These are phyloP conservation scores for Cyclostephanos invisitatus DNA, from an alignment of 108 stramenopile species.

Conservation along the genomic window DNA sequence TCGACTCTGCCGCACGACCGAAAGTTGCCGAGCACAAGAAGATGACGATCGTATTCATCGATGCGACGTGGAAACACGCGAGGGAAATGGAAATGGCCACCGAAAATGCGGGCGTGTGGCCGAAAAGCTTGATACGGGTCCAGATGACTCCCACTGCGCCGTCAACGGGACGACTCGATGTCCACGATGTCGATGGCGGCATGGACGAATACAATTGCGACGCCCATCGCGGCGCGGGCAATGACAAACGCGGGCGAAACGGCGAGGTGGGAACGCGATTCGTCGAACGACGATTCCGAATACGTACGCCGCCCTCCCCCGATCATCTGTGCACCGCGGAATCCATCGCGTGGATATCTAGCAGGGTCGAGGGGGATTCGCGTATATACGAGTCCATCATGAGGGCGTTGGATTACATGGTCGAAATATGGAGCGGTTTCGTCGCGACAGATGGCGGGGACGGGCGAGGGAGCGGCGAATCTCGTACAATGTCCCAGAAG, in stretches of 20 bases:
- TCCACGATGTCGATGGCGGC: slow-evolving; percentile 3
- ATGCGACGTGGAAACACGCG: slow-evolving; percentile 85
- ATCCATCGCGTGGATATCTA: slow-evolving; percentile 67
- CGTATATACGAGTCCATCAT: slow-evolving; percentile 57
- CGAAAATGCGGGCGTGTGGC: slow-evolving; percentile 43
- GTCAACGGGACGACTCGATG: slow-evolving; percentile 2
- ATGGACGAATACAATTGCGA: not conserved
- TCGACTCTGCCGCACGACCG: not conserved
- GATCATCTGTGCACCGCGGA: slow-evolving; percentile 75
- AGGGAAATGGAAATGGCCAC: slow-evolving; percentile 74
- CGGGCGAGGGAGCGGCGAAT: not conserved
- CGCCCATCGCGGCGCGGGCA: not conserved
- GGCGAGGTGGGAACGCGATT: not conserved
- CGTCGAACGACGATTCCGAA: slow-evolving; percentile 52
- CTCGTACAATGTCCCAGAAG: slow-evolving; percentile 33
- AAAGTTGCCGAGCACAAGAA: slow-evolving; percentile 23
- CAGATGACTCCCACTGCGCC: slow-evolving; percentile 38
- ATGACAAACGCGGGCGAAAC: not conserved
- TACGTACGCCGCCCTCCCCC: slow-evolving; percentile 60
- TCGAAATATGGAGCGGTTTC: slow-evolving; percentile 51
- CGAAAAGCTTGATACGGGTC: slow-evolving; percentile 57
- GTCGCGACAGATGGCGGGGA: not conserved
- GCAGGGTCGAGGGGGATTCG: slow-evolving; percentile 51
- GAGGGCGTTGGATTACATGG: slow-evolving; percentile 72
- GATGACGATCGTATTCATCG: slow-evolving; percentile 61